Evolutionary conservation across 768 basidiomycete genomes (phyloP).

Genomic region (Mycena pura): DNA sequence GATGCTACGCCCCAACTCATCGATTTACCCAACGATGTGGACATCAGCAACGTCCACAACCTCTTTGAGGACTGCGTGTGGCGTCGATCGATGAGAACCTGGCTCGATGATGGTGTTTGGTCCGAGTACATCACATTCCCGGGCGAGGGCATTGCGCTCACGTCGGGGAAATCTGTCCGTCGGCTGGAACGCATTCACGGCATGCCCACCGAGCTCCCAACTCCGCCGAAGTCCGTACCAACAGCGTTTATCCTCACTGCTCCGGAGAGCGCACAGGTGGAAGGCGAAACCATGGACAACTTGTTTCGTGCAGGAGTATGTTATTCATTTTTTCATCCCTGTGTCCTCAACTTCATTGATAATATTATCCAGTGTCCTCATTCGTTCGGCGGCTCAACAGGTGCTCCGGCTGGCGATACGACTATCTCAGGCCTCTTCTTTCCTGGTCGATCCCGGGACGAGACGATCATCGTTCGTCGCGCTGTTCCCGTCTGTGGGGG

Average conservation of each 20-base stretch:
- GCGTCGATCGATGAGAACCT: neutral
- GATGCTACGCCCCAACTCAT: too few species aligned
- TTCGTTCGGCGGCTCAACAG: conserved; percentile 7
- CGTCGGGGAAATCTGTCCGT: neutral
- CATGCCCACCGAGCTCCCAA: conserved; percentile 5
- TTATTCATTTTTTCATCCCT: too few species aligned
- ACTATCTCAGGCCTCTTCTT: conserved; percentile 5
- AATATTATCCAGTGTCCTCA: conserved; percentile 4
- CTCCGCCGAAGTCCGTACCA: neutral
- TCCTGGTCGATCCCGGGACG: neutral
- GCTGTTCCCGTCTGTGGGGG: conserved; percentile 3
- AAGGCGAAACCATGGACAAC: conserved; percentile 7
- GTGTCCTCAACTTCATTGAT: neutral
- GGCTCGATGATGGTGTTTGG: conserved; percentile 13
- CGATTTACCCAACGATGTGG: too few species aligned
- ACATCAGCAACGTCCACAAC: too few species aligned
- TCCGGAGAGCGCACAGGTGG: too few species aligned
- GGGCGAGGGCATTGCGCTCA: neutral
- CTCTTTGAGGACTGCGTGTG: conserved; percentile 12
- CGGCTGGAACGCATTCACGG: conserved; percentile 4
- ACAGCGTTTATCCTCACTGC: conserved; percentile 1
- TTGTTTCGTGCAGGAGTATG: conserved; percentile 1
- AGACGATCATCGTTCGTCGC: neutral
- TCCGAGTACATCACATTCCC: conserved; percentile 5
- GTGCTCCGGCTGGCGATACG: neutral